Evolutionary conservation across 2,329 filamentous ascomycete species (phyloP).

Genomic region (Emmonsia crescens): DNA sequence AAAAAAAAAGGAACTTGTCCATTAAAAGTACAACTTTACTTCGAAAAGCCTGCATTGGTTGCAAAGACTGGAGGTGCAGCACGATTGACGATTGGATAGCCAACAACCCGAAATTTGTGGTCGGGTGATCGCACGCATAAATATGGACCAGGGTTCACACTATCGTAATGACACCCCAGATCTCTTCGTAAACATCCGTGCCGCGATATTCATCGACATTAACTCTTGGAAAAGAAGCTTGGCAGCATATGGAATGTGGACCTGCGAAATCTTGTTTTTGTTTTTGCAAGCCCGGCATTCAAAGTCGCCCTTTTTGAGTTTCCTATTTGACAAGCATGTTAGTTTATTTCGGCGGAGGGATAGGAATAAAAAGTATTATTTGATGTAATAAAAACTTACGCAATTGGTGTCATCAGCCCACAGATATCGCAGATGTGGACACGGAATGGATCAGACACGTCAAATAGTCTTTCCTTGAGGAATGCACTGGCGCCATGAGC

Average conservation of each 20-base stretch:
- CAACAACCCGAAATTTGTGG: background rate
- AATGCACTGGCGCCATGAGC: conserved; percentile 96
- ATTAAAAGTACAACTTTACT: conserved; percentile 32
- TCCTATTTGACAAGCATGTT: conserved; percentile 40
- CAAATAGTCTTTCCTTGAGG: conserved; percentile 92
- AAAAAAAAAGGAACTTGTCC: conserved; percentile 17
- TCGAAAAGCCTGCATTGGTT: background rate
- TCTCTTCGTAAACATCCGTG: conserved; percentile 83
- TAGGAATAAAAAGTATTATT: conserved; percentile 12
- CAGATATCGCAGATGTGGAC: conserved; percentile 99
- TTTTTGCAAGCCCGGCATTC: conserved; percentile 98
- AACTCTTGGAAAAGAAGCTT: conserved; percentile 98
- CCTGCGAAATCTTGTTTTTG: conserved; percentile 96
- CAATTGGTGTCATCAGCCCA: conserved; percentile 96
- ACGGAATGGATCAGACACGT: conserved; percentile 94
- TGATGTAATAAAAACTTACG: conserved; percentile 55
- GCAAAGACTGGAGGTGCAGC: background rate
- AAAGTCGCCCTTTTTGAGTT: conserved; percentile 89
- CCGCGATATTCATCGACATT: conserved; percentile 95
- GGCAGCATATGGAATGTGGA: conserved; percentile 94
- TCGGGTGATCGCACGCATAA: background rate
- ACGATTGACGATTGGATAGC: background rate
- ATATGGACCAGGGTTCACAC: background rate
- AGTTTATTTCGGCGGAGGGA: conserved; percentile 13
- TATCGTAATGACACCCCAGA: conserved; percentile 34